Evolutionary conservation across 2,329 filamentous ascomycete genomes (phyloP).

Genomic region (Nemania abortiva): DNA sequence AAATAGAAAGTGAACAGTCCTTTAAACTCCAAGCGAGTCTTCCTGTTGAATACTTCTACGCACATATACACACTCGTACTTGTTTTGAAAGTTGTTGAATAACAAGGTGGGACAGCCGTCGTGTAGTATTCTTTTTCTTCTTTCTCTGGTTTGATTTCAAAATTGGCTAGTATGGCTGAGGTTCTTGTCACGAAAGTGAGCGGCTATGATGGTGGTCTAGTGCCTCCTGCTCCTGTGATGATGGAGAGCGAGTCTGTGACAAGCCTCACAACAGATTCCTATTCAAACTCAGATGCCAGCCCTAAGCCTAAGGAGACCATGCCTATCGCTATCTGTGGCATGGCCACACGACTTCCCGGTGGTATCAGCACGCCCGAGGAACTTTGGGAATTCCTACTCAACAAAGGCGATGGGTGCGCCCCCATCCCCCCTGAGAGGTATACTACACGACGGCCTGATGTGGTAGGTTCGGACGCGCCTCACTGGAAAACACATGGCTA

Average conservation of each 20-base stretch:
- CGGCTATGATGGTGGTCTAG: constrained; percentile 1
- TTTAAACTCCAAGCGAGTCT: neutral
- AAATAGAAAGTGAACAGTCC: neutral
- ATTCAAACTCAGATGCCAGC: constrained; percentile 6
- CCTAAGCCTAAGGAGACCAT: neutral
- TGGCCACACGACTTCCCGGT: constrained; percentile 34
- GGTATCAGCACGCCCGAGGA: constrained; percentile 20
- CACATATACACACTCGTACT: neutral
- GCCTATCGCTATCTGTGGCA: constrained; percentile 38
- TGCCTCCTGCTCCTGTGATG: neutral
- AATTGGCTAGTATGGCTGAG: neutral
- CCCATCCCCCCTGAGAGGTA: constrained; percentile 20
- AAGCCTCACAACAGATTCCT: constrained; percentile 17
- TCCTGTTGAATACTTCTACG: neutral
- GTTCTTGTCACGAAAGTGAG: neutral
- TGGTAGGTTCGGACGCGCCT: neutral
- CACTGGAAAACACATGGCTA: constrained; percentile 27
- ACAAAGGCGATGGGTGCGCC: constrained; percentile 30
- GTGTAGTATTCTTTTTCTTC: neutral
- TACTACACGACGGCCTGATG: neutral
- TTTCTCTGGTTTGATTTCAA: neutral
- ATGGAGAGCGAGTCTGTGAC: constrained; percentile 4
- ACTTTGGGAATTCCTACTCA: constrained; percentile 36
- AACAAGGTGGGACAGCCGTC: neutral
- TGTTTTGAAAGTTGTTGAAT: neutral